These are phyloP conservation scores for Leccinum subfulvum DNA, from an alignment of 1,284 basidiomycete genomes.

Conservation along the genomic window DNA sequence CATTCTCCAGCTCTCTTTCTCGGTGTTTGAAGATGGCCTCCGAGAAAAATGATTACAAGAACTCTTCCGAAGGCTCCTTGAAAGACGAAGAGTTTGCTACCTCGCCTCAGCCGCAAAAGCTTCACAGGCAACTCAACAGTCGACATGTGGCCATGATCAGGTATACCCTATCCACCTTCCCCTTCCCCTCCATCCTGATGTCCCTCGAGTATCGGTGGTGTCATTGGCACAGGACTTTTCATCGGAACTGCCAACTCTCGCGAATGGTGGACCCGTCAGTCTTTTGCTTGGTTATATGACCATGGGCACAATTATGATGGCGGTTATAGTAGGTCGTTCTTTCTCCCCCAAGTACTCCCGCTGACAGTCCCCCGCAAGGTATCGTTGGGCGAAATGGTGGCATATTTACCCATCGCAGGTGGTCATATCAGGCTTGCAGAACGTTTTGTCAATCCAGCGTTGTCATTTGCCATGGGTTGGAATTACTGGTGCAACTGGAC, in stretches of 20 bases:
- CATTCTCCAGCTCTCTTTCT: not conserved
- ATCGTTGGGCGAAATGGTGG: slow-evolving; percentile 44
- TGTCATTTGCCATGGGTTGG: slow-evolving; percentile 73
- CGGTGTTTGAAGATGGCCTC: slow-evolving; percentile 11
- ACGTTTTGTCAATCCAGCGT: slow-evolving; percentile 71
- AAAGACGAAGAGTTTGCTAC: slow-evolving; percentile 23
- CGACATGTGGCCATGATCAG: slow-evolving; percentile 72
- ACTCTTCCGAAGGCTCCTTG: slow-evolving; percentile 16
- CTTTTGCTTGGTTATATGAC: slow-evolving; percentile 61
- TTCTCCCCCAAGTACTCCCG: not conserved
- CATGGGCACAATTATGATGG: slow-evolving; percentile 65
- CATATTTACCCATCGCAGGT: slow-evolving; percentile 44
- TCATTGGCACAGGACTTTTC: slow-evolving; percentile 74
- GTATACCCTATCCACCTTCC: slow-evolving; percentile 28
- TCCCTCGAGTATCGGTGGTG: slow-evolving; percentile 55
- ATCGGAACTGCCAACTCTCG: slow-evolving; percentile 60
- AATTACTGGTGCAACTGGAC: slow-evolving; percentile 62
- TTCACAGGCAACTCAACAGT: slow-evolving; percentile 62
- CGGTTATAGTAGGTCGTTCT: slow-evolving; percentile 46
- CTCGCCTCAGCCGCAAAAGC: slow-evolving; percentile 22
- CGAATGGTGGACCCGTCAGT: slow-evolving; percentile 59
- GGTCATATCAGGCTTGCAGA: slow-evolving; percentile 69
- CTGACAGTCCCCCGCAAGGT: slow-evolving; percentile 24
- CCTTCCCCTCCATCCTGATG: not conserved
- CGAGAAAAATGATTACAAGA: slow-evolving; percentile 26